These are phyloP conservation scores for Acacia crassicarpa DNA, from an alignment of 306 rosid species.

Conservation along the genomic window DNA sequence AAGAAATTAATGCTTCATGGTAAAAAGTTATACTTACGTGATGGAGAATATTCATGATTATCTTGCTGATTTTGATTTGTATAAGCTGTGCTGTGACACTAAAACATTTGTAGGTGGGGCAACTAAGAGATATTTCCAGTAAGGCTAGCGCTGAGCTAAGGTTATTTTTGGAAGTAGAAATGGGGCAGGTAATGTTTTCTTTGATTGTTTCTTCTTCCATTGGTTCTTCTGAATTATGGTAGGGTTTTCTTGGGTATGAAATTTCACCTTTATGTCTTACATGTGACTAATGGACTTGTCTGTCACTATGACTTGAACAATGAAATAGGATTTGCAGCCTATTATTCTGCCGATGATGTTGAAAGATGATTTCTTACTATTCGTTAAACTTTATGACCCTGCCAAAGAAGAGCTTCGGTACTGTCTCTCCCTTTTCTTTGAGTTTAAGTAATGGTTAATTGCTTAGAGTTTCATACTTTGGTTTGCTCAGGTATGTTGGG, in stretches of 20 bases:
- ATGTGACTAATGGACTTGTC: not conserved
- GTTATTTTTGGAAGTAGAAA: conserved; percentile 82
- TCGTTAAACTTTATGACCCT: conserved; percentile 87
- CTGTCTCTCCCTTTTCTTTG: conserved; percentile 23
- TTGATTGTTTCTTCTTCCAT: conserved; percentile 1
- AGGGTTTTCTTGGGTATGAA: not conserved
- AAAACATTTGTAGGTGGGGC: conserved; percentile 68
- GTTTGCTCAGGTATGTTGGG: conserved; percentile 70
- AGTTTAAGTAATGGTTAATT: not conserved
- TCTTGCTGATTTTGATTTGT: conserved; percentile 9
- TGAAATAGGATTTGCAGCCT: conserved; percentile 67
- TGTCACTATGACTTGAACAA: conserved; percentile 16
- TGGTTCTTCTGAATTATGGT: conserved; percentile 9
- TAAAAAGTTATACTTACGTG: conserved; percentile 1
- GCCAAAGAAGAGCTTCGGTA: conserved; percentile 75
- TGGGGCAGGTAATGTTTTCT: conserved; percentile 61
- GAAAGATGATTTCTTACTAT: conserved; percentile 77
- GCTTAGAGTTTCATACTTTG: conserved; percentile 1
- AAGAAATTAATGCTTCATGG: not conserved
- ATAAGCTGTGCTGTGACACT: conserved; percentile 12
- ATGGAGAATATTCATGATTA: not conserved
- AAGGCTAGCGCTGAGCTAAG: conserved; percentile 73
- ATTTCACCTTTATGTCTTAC: not conserved
- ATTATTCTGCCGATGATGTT: conserved; percentile 68
- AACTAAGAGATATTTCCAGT: conserved; percentile 71